These are phyloP conservation scores for Acer negundo DNA, from an alignment of 345 rosid species.

Conservation along the genomic window DNA sequence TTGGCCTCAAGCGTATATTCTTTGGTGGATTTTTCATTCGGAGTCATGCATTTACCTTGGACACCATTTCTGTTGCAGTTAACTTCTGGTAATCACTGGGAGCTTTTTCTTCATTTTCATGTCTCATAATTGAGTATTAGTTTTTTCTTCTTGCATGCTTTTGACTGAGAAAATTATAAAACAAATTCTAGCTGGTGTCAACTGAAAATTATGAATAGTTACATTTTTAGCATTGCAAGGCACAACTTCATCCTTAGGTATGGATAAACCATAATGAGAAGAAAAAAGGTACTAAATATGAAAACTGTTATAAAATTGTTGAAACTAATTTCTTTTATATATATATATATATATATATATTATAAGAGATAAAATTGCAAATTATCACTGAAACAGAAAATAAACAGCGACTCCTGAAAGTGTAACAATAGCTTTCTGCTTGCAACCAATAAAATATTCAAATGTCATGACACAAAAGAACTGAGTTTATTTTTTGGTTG, in stretches of 20 bases:
- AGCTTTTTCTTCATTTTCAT: conserved; percentile 1
- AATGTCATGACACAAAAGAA: background rate
- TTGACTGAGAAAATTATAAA: background rate
- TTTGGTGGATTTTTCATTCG: conserved; percentile 83
- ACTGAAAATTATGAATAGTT: background rate
- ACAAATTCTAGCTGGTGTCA: conserved; percentile 6
- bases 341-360: too few species aligned
- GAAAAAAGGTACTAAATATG: background rate
- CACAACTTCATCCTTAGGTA: background rate
- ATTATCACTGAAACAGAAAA: background rate
- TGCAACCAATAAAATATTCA: background rate
- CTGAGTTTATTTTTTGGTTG: background rate
- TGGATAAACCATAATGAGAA: background rate
- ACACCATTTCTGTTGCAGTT: conserved; percentile 79
- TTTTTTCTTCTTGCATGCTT: background rate
- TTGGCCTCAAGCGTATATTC: conserved; percentile 77
- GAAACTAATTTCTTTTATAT: too few species aligned
- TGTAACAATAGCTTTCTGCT: background rate
- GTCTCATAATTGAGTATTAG: background rate
- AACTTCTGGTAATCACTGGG: conserved; percentile 56
- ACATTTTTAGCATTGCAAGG: background rate
- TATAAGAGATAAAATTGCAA: background rate
- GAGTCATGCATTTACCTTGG: conserved; percentile 77
- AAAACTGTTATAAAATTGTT: background rate
- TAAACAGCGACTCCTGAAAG: background rate